Evolutionary conservation across 345 rosid genomes (phyloP), one percentile per base, ranked within the genome.

Genomic region (Dimocarpus longan): DNA sequence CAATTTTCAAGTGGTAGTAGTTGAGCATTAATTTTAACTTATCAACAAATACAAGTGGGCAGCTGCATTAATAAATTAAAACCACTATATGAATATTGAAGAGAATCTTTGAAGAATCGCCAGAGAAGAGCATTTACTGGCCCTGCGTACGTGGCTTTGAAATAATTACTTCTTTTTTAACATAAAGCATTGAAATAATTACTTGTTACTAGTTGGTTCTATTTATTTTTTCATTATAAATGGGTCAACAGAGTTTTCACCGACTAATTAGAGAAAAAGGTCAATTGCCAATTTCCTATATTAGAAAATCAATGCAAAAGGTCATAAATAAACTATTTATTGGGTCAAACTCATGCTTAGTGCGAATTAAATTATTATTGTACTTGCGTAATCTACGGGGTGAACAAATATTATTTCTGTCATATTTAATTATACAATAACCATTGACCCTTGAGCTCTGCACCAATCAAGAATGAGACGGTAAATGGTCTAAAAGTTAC

Each of bases 291-390:
- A 68, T 57, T 21, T 80, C 22, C 15, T 7, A 1, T 22, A 8
- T 16, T 2, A 15, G 79, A 43, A 44, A 57, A 11, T 66, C 4
- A 6, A 13, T 52, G 71, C 71, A 32, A 76, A 64, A 62, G n/a
- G 52, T 8, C 70, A 73, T 69, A 50, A 40, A 48, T 69, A 60
- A 52, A 73, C 77, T 39, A 56, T 67, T 19, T 71, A 46, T 69
- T 76, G 13, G 75, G 77, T 84, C 84, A 79, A 73, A 8, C 39
- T 46, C 72, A 40, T 1, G 15, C 42, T 9, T 39, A 28, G 50
- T 39, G 19, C 9, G 22, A 16, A 21, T 67, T 16, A 40, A 2
- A 12, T 22, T 19, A 63, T n/a, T 22, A 24, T 46, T 13, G 28
- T 43, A 8, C 16, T 32, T 32, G 37, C 37, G 37, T 32, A 32